Conservation (phyloP, 192 early-diverging fungal genomes). For the Glomus cerebriforme region DNA sequence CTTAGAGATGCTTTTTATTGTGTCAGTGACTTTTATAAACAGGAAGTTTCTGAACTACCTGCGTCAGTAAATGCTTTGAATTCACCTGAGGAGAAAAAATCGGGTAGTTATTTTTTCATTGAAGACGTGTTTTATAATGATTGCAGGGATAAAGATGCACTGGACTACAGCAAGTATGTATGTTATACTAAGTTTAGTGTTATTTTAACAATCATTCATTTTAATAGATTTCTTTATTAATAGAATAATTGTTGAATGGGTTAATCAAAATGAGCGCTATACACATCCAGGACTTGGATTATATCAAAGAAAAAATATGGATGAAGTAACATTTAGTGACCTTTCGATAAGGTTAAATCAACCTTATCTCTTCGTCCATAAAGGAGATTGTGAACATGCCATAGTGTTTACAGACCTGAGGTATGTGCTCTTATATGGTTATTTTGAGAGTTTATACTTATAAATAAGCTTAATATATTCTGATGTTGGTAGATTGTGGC, state of each 20-base stretch:
- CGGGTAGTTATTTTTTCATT: conserved; percentile 75
- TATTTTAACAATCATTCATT: background rate
- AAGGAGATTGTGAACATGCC: conserved; percentile 79
- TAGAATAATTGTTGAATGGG: conserved; percentile 74
- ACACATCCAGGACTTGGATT: conserved; percentile 49
- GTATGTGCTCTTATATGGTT: conserved; percentile 32
- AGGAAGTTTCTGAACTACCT: conserved; percentile 34
- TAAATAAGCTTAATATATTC: background rate
- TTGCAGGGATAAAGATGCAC: conserved; percentile 55
- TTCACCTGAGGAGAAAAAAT: conserved; percentile 55
- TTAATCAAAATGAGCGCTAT: conserved; percentile 52
- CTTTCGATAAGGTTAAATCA: conserved; percentile 63
- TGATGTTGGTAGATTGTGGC: no score
- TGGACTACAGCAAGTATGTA: conserved; percentile 66
- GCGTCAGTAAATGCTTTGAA: conserved; percentile 42
- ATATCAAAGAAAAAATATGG: conserved; percentile 58
- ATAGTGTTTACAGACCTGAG: conserved; percentile 67
- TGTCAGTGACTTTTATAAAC: conserved; percentile 62
- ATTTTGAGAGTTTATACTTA: background rate
- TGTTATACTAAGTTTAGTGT: background rate
- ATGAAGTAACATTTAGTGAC: conserved; percentile 60
- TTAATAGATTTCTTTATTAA: background rate
- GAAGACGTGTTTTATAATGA: conserved; percentile 78
- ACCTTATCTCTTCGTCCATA: conserved; percentile 76
- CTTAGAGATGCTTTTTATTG: conserved; percentile 75